Percentiles rank a stretch among this genome's conserved stretches.
Conservation (phyloP, 2,329 filamentous ascomycete species). For the Claviceps pusilla region DNA sequence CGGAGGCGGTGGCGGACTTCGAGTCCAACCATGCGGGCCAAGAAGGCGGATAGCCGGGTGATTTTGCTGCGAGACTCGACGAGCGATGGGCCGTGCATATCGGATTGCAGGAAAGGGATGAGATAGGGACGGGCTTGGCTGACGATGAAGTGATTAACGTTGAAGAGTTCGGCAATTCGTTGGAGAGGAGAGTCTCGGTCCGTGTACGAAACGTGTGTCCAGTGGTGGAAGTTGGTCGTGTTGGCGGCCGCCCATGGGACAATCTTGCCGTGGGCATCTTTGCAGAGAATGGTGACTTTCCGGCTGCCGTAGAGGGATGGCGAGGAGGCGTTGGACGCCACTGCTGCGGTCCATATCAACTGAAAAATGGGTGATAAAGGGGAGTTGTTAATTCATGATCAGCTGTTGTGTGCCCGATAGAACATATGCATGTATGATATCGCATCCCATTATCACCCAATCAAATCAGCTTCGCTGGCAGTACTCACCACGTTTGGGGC, state of each 20-base stretch:
- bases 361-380: slow-evolving; percentile 15
- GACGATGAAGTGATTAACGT: slow-evolving; percentile 90
- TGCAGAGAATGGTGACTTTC: slow-evolving; percentile 55
- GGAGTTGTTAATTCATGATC: not conserved
- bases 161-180: slow-evolving; percentile 69
- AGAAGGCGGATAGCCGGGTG: slow-evolving; percentile 40
- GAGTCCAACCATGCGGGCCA: slow-evolving; percentile 54
- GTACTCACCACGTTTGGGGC: slow-evolving; percentile 74
- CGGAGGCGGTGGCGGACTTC: slow-evolving; percentile 69
- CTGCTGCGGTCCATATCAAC: slow-evolving; percentile 67
- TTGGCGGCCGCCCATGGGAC: slow-evolving; percentile 57
- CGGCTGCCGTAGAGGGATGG: slow-evolving; percentile 50
- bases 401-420: not conserved
- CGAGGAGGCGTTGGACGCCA: slow-evolving; percentile 57
- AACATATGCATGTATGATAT: not conserved
- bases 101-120: slow-evolving; percentile 68
- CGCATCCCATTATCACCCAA: not conserved
- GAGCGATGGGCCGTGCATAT: slow-evolving; percentile 60
- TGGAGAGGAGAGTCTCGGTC: slow-evolving; percentile 52
- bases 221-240: slow-evolving; percentile 49
- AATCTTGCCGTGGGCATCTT: slow-evolving; percentile 57
- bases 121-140: slow-evolving; percentile 84
- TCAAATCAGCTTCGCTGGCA: not conserved
- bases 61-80: slow-evolving; percentile 43
- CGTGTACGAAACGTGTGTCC: slow-evolving; percentile 49